Conservation (phyloP, 768 basidiomycete genomes). For the Saitozyma sp. region DNA sequence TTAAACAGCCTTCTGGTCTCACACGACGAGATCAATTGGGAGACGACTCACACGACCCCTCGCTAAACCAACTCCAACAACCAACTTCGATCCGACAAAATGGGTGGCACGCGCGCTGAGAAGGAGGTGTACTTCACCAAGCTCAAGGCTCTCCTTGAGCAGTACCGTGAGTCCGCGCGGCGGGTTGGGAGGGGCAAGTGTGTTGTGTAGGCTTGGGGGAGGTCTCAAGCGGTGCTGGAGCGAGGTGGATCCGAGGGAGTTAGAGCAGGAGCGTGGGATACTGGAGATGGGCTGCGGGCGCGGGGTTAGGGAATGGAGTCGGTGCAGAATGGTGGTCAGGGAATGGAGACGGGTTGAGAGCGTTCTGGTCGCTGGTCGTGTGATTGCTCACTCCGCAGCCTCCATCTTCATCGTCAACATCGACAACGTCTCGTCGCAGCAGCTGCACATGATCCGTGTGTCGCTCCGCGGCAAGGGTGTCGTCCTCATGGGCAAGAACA, state of each 20-base stretch:
- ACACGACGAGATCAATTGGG: constrained; percentile 44
- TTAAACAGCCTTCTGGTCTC: constrained; percentile 51
- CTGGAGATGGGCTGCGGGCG: too few species aligned
- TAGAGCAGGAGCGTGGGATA: too few species aligned
- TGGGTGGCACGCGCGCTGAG: constrained; percentile 88
- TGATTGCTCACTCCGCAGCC: constrained; percentile 57
- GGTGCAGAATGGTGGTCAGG: too few species aligned
- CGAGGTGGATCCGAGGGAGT: too few species aligned
- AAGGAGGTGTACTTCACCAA: constrained; percentile 90
- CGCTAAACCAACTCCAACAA: constrained; percentile 26
- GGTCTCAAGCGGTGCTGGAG: too few species aligned
- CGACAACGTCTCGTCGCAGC: constrained; percentile 99
- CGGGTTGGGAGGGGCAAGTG: too few species aligned
- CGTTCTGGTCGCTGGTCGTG: not conserved
- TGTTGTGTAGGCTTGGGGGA: too few species aligned
- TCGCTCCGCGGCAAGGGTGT: constrained; percentile 94
- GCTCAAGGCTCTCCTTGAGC: constrained; percentile 86
- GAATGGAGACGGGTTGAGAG: too few species aligned
- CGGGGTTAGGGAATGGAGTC: too few species aligned
- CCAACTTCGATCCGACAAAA: constrained; percentile 56
- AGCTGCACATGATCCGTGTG: constrained; percentile 82
- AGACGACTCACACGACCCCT: constrained; percentile 32
- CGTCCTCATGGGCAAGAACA: constrained; percentile 99
- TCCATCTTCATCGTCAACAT: constrained; percentile 99
- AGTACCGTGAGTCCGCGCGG: constrained; percentile 68